phyloP scores from a whole-genome alignment of 2,329 filamentous ascomycete genomes.

The Talaromyces islandicus region DNA sequence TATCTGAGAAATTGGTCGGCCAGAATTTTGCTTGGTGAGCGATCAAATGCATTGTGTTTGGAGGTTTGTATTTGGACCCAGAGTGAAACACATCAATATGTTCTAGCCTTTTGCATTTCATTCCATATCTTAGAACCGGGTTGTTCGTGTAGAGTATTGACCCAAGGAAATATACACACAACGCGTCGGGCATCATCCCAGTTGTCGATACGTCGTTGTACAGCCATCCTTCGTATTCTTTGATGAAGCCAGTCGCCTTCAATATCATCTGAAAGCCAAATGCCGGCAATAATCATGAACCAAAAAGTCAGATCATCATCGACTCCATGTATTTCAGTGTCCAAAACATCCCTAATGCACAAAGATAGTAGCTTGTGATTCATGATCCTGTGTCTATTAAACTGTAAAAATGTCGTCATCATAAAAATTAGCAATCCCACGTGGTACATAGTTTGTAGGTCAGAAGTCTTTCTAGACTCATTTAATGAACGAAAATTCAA shows the following conservation, averaged over 20 bases:
- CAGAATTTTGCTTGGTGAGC: constrained; percentile 26
- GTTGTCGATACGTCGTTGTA: neutral
- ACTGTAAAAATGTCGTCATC: constrained; percentile 9
- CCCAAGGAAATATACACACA: constrained; percentile 5
- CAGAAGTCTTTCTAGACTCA: neutral
- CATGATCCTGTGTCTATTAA: neutral
- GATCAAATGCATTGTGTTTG: neutral
- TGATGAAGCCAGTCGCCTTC: neutral
- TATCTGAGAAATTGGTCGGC: constrained; percentile 41
- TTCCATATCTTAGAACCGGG: neutral
- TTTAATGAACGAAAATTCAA: constrained; percentile 3
- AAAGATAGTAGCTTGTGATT: neutral
- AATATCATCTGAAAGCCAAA: constrained; percentile 1
- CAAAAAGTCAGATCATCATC: constrained; percentile 3
- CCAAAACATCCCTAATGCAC: neutral
- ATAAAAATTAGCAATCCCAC: constrained; percentile 7
- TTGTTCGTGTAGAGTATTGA: constrained; percentile 1
- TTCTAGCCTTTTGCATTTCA: neutral
- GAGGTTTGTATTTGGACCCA: neutral
- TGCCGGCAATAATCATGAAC: constrained; percentile 6
- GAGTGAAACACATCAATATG: neutral
- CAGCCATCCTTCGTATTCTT: constrained; percentile 2
- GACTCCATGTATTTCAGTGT: neutral
- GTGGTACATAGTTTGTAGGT: constrained; percentile 1
- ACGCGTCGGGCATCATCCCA: neutral